phyloP scores from a whole-genome alignment of 2,329 filamentous ascomycete genomes.

The Alternaria postmessia region DNA sequence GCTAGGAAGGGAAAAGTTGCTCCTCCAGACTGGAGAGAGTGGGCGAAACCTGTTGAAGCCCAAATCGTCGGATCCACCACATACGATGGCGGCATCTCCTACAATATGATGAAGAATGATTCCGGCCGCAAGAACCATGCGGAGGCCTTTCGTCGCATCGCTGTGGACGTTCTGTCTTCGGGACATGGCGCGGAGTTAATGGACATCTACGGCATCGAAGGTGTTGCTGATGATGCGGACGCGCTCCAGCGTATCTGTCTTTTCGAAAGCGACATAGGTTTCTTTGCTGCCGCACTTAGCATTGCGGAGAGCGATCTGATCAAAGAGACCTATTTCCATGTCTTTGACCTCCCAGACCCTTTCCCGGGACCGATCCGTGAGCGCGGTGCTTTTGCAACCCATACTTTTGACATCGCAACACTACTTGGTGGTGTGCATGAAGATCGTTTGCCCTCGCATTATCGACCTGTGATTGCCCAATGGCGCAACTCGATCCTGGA shows the following conservation, averaged over 20 bases:
- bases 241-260: slow-evolving; percentile 26
- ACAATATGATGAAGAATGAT: slow-evolving; percentile 27
- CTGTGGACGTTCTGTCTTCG: slow-evolving; percentile 11
- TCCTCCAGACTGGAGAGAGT: slow-evolving; percentile 4
- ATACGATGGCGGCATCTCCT: slow-evolving; percentile 27
- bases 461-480: slow-evolving; percentile 8
- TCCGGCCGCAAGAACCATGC: slow-evolving; percentile 14
- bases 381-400: slow-evolving; percentile 23
- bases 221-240: slow-evolving; percentile 4
- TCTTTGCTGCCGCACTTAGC: slow-evolving; percentile 25
- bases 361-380: slow-evolving; percentile 21
- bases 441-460: slow-evolving; percentile 14
- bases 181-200: slow-evolving; percentile 2
- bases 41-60: slow-evolving; percentile 14
- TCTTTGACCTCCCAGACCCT: slow-evolving; percentile 27
- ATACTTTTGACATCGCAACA: slow-evolving; percentile 29
- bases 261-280: slow-evolving; percentile 29
- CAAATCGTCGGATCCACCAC: slow-evolving; percentile 26
- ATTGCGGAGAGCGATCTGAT: slow-evolving; percentile 14
- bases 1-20: not conserved
- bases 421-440: slow-evolving; percentile 27
- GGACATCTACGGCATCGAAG: slow-evolving; percentile 6
- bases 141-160: not conserved
- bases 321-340: slow-evolving; percentile 24
- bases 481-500: slow-evolving; percentile 25